phyloP scores from a whole-genome alignment of 2,329 filamentous ascomycete genomes.

The Canariomyces notabilis region DNA sequence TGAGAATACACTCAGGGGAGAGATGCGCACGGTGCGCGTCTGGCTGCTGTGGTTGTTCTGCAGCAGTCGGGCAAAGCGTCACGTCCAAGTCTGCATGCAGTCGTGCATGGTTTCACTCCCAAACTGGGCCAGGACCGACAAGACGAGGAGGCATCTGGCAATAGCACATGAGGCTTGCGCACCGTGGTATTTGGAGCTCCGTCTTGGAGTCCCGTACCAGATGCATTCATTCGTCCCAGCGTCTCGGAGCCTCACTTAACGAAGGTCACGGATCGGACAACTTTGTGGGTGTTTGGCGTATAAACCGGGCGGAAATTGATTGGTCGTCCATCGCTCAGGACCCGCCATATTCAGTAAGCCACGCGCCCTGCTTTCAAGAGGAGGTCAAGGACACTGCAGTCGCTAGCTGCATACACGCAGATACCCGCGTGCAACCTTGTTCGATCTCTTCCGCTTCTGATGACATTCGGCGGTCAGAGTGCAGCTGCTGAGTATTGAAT shows the following conservation, averaged over 20 bases:
- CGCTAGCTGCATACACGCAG: conserved; percentile 15
- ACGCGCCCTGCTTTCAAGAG: conserved; percentile 18
- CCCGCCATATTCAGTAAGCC: conserved; percentile 11
- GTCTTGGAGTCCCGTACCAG: neutral
- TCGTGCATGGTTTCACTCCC: conserved; percentile 19
- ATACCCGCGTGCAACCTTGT: conserved; percentile 16
- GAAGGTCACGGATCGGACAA: conserved; percentile 10
- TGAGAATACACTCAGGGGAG: neutral
- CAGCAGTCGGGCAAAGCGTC: conserved; percentile 18
- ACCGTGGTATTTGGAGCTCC: neutral
- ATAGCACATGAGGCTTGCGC: conserved; percentile 1
- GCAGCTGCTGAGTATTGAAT: neutral
- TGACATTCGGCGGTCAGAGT: neutral
- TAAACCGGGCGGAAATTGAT: conserved; percentile 20
- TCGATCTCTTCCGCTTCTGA: neutral
- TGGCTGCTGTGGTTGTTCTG: conserved; percentile 5
- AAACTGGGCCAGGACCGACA: conserved; percentile 2
- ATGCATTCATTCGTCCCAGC: conserved; percentile 13
- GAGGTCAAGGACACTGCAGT: conserved; percentile 7
- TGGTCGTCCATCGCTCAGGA: conserved; percentile 12
- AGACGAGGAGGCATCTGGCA: conserved; percentile 1
- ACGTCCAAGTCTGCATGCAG: conserved; percentile 20
- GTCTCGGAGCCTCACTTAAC: conserved; percentile 19
- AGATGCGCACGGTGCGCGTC: conserved; percentile 4
- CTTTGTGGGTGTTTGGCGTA: conserved; percentile 12